These are phyloP conservation scores for Fraxinus dipetala DNA, from an alignment of 305 asterid genomes.

Conservation along the genomic window DNA sequence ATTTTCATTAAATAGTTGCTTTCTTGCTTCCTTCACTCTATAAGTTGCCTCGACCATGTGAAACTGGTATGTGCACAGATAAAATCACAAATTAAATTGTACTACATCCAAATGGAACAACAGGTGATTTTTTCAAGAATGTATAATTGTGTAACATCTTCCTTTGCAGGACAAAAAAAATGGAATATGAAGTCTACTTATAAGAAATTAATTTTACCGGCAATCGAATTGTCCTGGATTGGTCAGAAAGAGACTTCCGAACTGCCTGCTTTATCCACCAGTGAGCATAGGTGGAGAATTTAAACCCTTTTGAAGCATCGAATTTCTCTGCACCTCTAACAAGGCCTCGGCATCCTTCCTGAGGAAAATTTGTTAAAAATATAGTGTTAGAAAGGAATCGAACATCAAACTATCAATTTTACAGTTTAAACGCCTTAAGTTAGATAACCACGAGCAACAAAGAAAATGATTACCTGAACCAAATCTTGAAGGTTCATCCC, in stretches of 20 bases:
- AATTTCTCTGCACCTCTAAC: slow-evolving; percentile 92
- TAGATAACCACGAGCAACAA: neutral
- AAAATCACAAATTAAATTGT: slow-evolving; percentile 19
- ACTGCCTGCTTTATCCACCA: slow-evolving; percentile 99
- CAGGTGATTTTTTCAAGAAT: neutral
- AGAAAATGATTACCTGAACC: slow-evolving; percentile 69
- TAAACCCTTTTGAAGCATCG: slow-evolving; percentile 91
- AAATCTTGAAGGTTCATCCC: slow-evolving; percentile 95
- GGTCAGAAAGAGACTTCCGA: slow-evolving; percentile 89
- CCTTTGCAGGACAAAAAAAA: neutral
- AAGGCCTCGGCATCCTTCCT: slow-evolving; percentile 99
- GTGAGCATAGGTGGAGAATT: slow-evolving; percentile 96
- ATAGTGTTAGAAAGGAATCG: neutral
- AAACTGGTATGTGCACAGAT: slow-evolving; percentile 42
- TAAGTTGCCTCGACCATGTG: slow-evolving; percentile 93
- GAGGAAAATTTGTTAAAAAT: slow-evolving; percentile 28
- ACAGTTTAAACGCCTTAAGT: neutral
- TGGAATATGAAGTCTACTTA: neutral
- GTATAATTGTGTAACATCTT: neutral
- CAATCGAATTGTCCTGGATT: slow-evolving; percentile 77
- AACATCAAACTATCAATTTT: slow-evolving; percentile 9
- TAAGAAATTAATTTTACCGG: slow-evolving; percentile 45
- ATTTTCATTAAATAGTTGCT: slow-evolving; percentile 59
- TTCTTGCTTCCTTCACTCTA: slow-evolving; percentile 90
- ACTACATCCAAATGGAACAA: neutral